Percentiles rank a stretch among this genome's conserved stretches.
phyloP scores from a whole-genome alignment of 75 land plant species.

The Picea glauca region DNA sequence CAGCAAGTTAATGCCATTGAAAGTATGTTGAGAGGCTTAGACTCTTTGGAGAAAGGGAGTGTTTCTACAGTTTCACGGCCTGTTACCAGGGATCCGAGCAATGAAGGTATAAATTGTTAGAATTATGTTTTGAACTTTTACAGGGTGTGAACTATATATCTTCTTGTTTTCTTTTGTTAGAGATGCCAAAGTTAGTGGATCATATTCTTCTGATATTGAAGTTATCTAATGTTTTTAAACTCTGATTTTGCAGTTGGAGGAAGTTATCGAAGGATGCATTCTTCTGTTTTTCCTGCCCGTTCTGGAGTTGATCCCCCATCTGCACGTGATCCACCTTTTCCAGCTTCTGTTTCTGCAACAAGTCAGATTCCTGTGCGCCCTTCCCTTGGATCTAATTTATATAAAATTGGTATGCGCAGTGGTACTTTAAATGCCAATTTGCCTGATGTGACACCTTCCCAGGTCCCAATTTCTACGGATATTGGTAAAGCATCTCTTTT shows the following conservation, averaged over 20 bases:
- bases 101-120: neutral
- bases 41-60: constrained; percentile 51
- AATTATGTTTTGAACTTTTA: neutral
- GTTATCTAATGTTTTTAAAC: neutral
- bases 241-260: constrained; percentile 26
- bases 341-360: constrained; percentile 72
- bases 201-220: neutral
- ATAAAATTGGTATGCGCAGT: constrained; percentile 33
- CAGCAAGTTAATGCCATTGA: constrained; percentile 97
- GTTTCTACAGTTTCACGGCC: constrained; percentile 37
- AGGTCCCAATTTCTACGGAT: constrained; percentile 48
- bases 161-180: neutral
- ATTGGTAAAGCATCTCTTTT: constrained; percentile 30
- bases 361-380: constrained; percentile 16
- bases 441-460: constrained; percentile 35
- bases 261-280: constrained; percentile 42
- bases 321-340: constrained; percentile 94
- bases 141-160: neutral
- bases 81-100: constrained; percentile 77
- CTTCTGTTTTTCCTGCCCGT: constrained; percentile 38
- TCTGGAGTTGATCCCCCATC: constrained; percentile 97
- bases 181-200: neutral
- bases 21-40: constrained; percentile 85
- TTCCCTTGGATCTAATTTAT: constrained; percentile 21
- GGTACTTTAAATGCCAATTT: constrained; percentile 29